phyloP scores from a whole-genome alignment of 2,329 filamentous ascomycete species.

The Cladophialophora psammophila region DNA sequence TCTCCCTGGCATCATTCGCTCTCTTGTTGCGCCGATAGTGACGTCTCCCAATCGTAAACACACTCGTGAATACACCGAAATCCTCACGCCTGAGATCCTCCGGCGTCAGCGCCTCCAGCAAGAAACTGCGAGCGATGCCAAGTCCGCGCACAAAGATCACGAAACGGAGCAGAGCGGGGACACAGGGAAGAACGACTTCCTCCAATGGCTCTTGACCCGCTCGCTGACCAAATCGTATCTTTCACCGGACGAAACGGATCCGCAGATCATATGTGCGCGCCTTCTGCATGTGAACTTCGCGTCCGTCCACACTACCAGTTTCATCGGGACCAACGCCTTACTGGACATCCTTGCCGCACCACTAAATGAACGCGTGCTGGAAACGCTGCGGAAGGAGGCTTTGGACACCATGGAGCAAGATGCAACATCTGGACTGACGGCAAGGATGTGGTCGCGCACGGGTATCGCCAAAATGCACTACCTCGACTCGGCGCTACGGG shows the following conservation, averaged over 20 bases:
- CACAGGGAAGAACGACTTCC: constrained; percentile 59
- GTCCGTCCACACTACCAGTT: constrained; percentile 43
- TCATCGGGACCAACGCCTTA: constrained; percentile 43
- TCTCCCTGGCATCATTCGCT: constrained; percentile 58
- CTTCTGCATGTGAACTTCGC: constrained; percentile 58
- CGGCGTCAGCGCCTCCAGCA: constrained; percentile 54
- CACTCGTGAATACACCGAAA: constrained; percentile 53
- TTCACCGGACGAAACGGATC: constrained; percentile 51
- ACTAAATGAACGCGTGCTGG: constrained; percentile 44
- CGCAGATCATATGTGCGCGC: constrained; percentile 58
- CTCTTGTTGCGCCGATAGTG: constrained; percentile 58
- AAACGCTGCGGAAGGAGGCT: constrained; percentile 40
- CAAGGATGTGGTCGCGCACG: constrained; percentile 45
- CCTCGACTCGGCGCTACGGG: constrained; percentile 53
- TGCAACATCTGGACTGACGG: not conserved
- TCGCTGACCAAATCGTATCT: constrained; percentile 12
- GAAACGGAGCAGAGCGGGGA: not conserved
- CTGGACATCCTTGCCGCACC: constrained; percentile 43
- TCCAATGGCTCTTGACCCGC: constrained; percentile 58
- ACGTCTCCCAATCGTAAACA: constrained; percentile 57
- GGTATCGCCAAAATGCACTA: constrained; percentile 48
- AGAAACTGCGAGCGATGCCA: constrained; percentile 46
- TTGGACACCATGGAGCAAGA: constrained; percentile 31
- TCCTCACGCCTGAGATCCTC: constrained; percentile 58
- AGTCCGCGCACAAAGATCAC: constrained; percentile 44